Evolutionary conservation across 306 rosid genomes (phyloP), one percentile per base, ranked within the genome.

Genomic region (Hippophae tibetana): DNA sequence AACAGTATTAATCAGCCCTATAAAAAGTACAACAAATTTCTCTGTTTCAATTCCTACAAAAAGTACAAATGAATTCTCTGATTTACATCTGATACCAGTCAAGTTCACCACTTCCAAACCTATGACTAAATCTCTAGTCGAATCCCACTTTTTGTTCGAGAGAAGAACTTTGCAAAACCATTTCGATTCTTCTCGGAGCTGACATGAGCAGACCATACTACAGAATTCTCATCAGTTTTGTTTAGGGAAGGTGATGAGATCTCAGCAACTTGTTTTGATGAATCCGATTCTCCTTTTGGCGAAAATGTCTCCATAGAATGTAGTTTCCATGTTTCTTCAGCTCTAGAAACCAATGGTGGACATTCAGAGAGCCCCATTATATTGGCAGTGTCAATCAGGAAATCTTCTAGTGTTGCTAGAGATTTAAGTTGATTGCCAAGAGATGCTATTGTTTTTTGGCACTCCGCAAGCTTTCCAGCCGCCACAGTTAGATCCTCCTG

Each of bases 401-500:
- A 90, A 75, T 90, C 97, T 72, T 90, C 97, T 0, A 90, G 81
- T 8, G 94, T 78, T 8, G 97, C 97, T 52, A 90, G 76, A 62
- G 90, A 84, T 49, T 86, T 79, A 47, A 90, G 73, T 68, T 90
- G 97, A 61, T 82, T 87, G 26, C 94, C 97, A 43, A 90, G 83
- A 45, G 95, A 90, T 23, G 90, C 97, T 71, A 90, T 90, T 6
- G 97, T 87, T 75, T 87, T 87, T 77, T 90, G 97, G 76, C 97
- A 90, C 69, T 90, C 95, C 0, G 90, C 97, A 52, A 90, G 95
- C 72, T 90, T 90, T 62, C 90, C 90, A 0, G 97, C 95, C 2
- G 97, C 97, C 6, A 87, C 67, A 50, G 81, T 86, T 66, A 90
- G 70, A 71, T 82, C 97, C 81, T 87, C 95, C 95, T 90, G 81